Percentiles rank a stretch among this genome's conserved stretches.
Conservation (phyloP, 2,329 filamentous ascomycete genomes). For the Cordyceps sp. region DNA sequence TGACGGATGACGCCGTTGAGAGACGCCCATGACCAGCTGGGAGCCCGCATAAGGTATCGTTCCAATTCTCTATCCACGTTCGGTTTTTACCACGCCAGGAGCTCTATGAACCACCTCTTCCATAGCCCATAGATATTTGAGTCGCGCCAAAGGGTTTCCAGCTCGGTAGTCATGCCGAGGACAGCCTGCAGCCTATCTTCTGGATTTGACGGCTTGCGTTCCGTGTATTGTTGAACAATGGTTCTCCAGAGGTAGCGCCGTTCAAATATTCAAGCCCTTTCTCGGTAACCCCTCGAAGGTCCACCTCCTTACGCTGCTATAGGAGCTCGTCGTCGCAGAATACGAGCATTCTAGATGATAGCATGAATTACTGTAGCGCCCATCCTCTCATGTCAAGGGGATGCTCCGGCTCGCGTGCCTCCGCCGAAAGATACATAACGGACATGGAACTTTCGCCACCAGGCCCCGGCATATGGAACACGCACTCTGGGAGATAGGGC, state of each 20-base stretch:
- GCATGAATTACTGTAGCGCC: background rate
- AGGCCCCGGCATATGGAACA: background rate
- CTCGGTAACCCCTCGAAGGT: background rate
- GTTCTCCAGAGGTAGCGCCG: background rate
- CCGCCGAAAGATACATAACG: background rate
- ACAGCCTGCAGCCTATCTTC: background rate
- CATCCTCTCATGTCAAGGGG: background rate
- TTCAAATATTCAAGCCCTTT: background rate
- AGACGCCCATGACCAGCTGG: background rate
- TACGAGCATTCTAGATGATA: background rate
- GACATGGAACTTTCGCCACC: background rate
- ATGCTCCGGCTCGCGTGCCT: background rate
- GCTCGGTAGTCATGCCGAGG: background rate
- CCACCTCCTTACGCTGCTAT: background rate
- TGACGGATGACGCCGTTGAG: background rate
- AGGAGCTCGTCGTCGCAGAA: background rate
- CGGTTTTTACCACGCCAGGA: background rate
- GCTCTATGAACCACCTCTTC: background rate
- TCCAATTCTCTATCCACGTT: background rate
- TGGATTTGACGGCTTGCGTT: background rate
- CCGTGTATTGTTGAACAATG: background rate
- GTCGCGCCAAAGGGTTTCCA: background rate
- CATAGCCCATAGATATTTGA: background rate
- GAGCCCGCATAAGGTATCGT: background rate
- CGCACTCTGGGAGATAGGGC: background rate